These are phyloP conservation scores for Penicillium psychrosexuale DNA, from an alignment of 2,329 filamentous ascomycete genomes.

Conservation along the genomic window DNA sequence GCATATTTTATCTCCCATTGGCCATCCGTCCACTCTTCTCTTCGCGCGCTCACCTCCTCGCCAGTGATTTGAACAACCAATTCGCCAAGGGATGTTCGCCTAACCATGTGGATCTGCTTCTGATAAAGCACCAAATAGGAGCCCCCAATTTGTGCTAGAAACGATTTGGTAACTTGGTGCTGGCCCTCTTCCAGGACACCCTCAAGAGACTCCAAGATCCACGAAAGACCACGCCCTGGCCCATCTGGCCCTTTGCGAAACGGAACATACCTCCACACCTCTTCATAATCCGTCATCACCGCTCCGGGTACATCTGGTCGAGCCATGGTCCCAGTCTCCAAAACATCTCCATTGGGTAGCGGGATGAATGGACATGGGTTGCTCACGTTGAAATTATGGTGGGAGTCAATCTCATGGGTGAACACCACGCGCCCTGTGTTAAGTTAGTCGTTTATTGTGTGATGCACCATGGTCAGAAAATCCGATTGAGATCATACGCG, in stretches of 20 bases:
- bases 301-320: neutral
- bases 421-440: neutral
- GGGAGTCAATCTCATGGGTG: neutral
- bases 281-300: neutral
- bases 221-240: neutral
- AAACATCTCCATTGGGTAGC: neutral
- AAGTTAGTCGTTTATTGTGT: neutral
- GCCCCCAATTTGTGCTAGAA: neutral
- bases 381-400: neutral
- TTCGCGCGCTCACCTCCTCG: neutral
- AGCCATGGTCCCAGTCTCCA: neutral
- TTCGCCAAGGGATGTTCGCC: neutral
- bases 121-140: neutral
- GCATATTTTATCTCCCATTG: neutral
- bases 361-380: neutral
- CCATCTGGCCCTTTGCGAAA: neutral
- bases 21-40: neutral
- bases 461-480: neutral
- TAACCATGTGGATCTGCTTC: neutral
- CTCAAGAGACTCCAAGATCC: neutral
- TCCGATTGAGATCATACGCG: neutral
- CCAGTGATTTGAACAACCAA: neutral
- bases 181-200: neutral
- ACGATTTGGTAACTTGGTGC: neutral
- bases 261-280: neutral